These are phyloP conservation scores for Acmispon strigosus DNA, from an alignment of 306 rosid species.

Conservation along the genomic window DNA sequence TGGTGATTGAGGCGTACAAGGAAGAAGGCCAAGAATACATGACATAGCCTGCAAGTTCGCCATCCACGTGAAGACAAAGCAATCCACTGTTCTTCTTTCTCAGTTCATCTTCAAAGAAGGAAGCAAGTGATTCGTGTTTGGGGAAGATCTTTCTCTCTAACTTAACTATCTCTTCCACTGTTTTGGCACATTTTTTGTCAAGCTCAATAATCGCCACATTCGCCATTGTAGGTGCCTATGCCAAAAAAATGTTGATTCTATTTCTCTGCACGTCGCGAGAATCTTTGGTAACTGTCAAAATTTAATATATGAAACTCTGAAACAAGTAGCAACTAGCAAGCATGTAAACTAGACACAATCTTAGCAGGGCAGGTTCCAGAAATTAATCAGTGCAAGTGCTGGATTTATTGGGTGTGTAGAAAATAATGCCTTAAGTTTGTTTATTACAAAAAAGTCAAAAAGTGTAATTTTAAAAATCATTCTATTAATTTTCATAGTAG, in stretches of 20 bases:
- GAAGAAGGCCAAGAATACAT: slow-evolving; percentile 93
- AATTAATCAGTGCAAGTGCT: too few relatives aligned
- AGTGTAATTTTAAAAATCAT: too few relatives aligned
- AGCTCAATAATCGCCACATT: slow-evolving; percentile 42
- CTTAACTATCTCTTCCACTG: slow-evolving; percentile 68
- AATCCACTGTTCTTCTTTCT: slow-evolving; percentile 63
- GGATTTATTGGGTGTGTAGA: too few relatives aligned
- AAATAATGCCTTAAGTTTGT: too few relatives aligned
- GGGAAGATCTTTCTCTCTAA: slow-evolving; percentile 73
- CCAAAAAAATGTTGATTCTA: not conserved
- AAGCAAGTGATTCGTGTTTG: slow-evolving; percentile 77
- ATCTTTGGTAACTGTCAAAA: too few relatives aligned
- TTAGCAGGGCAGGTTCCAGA: too few relatives aligned
- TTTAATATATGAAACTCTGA: not conserved
- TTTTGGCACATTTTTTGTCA: slow-evolving; percentile 32
- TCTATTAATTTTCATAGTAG: too few relatives aligned
- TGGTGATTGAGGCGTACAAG: slow-evolving; percentile 62
- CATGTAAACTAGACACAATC: too few relatives aligned
- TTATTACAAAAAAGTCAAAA: too few relatives aligned
- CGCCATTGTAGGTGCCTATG: not conserved
- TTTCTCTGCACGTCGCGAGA: not conserved
- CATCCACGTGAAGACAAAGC: slow-evolving; percentile 51
- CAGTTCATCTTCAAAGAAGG: slow-evolving; percentile 62
- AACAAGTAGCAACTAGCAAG: not conserved
- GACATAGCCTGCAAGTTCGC: slow-evolving; percentile 60